These are phyloP conservation scores for Torulaspora indica DNA, from an alignment of 805 yeast species.

Conservation along the genomic window DNA sequence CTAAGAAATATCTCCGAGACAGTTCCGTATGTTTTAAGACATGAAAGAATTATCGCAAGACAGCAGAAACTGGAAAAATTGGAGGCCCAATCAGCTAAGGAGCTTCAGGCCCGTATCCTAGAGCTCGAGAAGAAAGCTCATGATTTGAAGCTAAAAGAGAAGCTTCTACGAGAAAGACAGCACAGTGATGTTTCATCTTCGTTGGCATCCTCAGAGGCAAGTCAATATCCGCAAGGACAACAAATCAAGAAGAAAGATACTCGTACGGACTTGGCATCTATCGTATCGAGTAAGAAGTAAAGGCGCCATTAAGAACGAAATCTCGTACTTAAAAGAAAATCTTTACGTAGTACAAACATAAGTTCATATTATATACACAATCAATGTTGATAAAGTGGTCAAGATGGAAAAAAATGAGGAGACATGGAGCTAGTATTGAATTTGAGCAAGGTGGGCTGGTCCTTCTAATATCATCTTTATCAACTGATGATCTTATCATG, in stretches of 20 bases:
- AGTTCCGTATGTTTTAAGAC: constrained; percentile 76
- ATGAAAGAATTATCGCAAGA: constrained; percentile 67
- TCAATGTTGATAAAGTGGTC: constrained; percentile 4
- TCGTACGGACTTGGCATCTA: constrained; percentile 49
- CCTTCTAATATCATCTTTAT: neutral
- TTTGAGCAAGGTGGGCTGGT: constrained; percentile 1
- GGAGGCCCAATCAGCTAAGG: constrained; percentile 73
- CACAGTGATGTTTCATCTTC: constrained; percentile 21
- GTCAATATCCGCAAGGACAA: constrained; percentile 14
- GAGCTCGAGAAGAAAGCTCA: constrained; percentile 71
- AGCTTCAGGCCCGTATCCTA: constrained; percentile 67
- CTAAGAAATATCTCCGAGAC: constrained; percentile 76
- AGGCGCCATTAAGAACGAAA: neutral
- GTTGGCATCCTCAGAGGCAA: constrained; percentile 13
- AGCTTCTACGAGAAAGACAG: constrained; percentile 37
- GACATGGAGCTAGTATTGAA: constrained; percentile 1
- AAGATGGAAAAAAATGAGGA: neutral
- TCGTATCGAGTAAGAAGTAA: constrained; percentile 32
- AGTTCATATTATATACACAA: constrained; percentile 8
- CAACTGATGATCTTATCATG: constrained; percentile 1
- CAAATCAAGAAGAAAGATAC: constrained; percentile 49
- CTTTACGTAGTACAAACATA: constrained; percentile 5
- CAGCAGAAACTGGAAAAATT: constrained; percentile 75
- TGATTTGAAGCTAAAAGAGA: constrained; percentile 64
- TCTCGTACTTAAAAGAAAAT: neutral